These are phyloP conservation scores for Termitomyces titanicus DNA, from an alignment of 768 basidiomycete genomes.

Conservation along the genomic window DNA sequence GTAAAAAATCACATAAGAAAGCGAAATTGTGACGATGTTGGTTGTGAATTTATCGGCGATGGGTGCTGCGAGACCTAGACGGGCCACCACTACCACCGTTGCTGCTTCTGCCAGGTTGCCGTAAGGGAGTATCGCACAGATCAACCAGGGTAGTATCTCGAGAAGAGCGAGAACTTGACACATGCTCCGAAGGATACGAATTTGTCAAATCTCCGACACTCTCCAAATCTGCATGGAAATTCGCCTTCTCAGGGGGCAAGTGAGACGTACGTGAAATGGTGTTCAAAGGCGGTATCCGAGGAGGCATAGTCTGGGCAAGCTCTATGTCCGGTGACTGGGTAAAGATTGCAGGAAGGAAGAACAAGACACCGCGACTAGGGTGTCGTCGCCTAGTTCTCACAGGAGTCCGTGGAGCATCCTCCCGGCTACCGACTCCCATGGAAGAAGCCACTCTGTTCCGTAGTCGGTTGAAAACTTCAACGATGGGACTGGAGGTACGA, in stretches of 20 bases:
- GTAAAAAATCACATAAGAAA: slow-evolving; percentile 5
- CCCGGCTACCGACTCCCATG: slow-evolving; percentile 32
- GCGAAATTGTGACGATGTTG: slow-evolving; percentile 1
- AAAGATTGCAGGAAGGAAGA: slow-evolving; percentile 82
- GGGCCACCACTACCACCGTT: slow-evolving; percentile 14
- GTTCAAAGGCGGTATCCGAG: slow-evolving; percentile 21
- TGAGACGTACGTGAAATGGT: slow-evolving; percentile 19
- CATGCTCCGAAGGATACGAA: slow-evolving; percentile 7
- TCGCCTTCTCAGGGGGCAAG: slow-evolving; percentile 44
- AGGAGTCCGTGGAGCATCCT: slow-evolving; percentile 42
- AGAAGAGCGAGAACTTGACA: slow-evolving; percentile 14
- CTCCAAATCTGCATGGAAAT: slow-evolving; percentile 32
- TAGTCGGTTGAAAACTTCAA: slow-evolving; percentile 52
- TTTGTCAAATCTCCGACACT: slow-evolving; percentile 22
- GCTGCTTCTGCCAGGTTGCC: slow-evolving; percentile 15
- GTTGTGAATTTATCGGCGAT: slow-evolving; percentile 17
- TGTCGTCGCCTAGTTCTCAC: slow-evolving; percentile 43
- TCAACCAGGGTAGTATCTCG: slow-evolving; percentile 17
- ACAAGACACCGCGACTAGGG: slow-evolving; percentile 59
- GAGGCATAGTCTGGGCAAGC: slow-evolving; percentile 28
- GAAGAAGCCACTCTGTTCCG: slow-evolving; percentile 50
- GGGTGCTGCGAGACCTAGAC: slow-evolving; percentile 18
- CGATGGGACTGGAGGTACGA: slow-evolving; percentile 40
- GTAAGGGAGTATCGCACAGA: slow-evolving; percentile 15
- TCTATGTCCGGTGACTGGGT: slow-evolving; percentile 48